phyloP scores from a whole-genome alignment of 2,329 filamentous ascomycete genomes.

The Sarocladium oryzae region DNA sequence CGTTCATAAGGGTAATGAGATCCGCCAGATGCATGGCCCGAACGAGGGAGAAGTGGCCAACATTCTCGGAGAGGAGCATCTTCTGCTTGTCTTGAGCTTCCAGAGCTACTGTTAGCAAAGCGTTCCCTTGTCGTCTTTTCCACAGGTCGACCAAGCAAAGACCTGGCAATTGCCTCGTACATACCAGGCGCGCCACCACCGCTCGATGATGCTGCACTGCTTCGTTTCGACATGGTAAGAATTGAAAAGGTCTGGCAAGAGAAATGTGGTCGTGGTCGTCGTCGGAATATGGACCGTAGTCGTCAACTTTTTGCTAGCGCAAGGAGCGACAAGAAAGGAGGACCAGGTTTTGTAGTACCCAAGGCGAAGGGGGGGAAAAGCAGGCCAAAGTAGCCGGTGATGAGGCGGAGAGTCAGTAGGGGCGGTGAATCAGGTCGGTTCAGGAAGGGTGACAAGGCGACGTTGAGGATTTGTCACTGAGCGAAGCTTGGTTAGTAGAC shows the following conservation, averaged over 20 bases:
- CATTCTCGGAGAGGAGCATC: slow-evolving; percentile 60
- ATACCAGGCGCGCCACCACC: slow-evolving; percentile 26
- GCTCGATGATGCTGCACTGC: slow-evolving; percentile 27
- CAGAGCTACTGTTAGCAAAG: slow-evolving; percentile 2
- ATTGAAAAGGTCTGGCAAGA: not conserved
- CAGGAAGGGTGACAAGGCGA: not conserved
- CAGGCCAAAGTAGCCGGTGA: too few relatives aligned
- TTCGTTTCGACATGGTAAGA: slow-evolving; percentile 57
- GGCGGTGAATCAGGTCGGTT: not conserved
- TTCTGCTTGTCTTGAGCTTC: slow-evolving; percentile 70
- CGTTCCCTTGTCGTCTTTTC: not conserved
- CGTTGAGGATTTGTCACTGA: not conserved
- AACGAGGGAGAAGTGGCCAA: slow-evolving; percentile 66
- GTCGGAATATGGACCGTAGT: too few relatives aligned
- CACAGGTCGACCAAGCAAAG: not conserved
- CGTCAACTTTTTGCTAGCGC: too few relatives aligned
- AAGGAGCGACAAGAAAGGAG: not conserved
- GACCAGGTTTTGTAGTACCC: not conserved
- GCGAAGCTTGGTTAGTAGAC: not conserved
- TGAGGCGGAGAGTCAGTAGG: too few relatives aligned
- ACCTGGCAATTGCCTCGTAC: slow-evolving; percentile 10
- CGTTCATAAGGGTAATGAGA: slow-evolving; percentile 76
- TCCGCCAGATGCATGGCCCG: slow-evolving; percentile 72
- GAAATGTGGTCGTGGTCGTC: not conserved
- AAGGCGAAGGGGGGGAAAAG: not conserved